Evolutionary conservation across 176 grass and related monocot species (phyloP).

Genomic region (Oryza glumipatula): DNA sequence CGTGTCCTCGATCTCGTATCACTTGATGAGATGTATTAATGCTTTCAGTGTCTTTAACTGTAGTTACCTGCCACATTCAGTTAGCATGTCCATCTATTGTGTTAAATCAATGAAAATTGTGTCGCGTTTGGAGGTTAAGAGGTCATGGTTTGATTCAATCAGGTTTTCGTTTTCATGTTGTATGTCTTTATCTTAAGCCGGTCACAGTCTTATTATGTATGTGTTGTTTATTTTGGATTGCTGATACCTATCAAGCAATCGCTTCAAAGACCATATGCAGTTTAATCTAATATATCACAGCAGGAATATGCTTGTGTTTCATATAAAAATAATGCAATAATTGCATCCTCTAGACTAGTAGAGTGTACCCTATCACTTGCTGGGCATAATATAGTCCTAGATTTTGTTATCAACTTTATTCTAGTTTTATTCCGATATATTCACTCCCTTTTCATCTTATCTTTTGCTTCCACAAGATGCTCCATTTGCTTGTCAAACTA

Average conservation of each 20-base stretch:
- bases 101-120: slow-evolving; percentile 12
- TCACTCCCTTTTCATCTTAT: slow-evolving; percentile 10
- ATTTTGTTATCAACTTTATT: slow-evolving; percentile 40
- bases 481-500: slow-evolving; percentile 41
- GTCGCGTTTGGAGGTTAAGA: slow-evolving; percentile 27
- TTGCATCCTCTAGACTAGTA: slow-evolving; percentile 17
- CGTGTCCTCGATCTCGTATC: not conserved
- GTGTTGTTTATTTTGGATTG: not conserved
- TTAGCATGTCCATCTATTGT: not conserved
- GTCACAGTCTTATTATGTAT: not conserved
- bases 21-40: not conserved
- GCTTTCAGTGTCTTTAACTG: not conserved
- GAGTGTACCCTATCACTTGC: not conserved
- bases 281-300: slow-evolving; percentile 29
- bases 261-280: slow-evolving; percentile 22
- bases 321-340: slow-evolving; percentile 13
- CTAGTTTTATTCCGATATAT: slow-evolving; percentile 14
- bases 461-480: slow-evolving; percentile 46
- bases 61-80: not conserved
- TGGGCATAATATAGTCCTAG: slow-evolving; percentile 12
- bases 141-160: not conserved
- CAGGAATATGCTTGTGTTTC: slow-evolving; percentile 15
- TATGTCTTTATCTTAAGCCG: slow-evolving; percentile 25
- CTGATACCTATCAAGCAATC: slow-evolving; percentile 19
- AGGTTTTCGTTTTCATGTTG: not conserved